Evolutionary conservation across 768 basidiomycete species (phyloP), one percentile per base, ranked within the genome.

Genomic region (Pulveroboletus sp.): DNA sequence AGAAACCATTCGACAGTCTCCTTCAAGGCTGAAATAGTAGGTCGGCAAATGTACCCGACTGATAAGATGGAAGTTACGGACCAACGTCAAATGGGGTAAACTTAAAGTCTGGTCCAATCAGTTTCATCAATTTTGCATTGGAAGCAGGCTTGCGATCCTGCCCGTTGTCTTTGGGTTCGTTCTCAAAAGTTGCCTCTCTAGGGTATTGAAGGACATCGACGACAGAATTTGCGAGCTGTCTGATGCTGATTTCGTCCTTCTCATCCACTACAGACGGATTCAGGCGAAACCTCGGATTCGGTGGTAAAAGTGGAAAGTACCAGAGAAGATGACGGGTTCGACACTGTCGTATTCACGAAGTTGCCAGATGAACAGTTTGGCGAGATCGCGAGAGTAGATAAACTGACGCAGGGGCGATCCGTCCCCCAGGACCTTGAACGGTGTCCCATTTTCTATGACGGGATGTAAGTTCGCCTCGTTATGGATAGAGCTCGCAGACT

Each of bases 81-180:
- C 89, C 89, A 67, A 81, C 55, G 30, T 92, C 80, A 66, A 98
- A 95, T 8, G 93, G 93, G 28, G 93, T 96, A 69, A 97, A 97
- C 68, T 86, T 62, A 73, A 94, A 96, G 5, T 74, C 83, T 0
- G 58, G 39, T 27, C 85, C 85, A 43, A 93, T 82, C 46, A 89
- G 72, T n/a, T 69, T 70, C 43, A 90, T 64, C 6, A 96, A 73
- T 68, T 94, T 95, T 62, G 79, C 82, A 71, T 98, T 98, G 33
- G 91, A 92, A 15, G 94, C 94, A 0, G 94, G 93, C 71, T 97
- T 97, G 58, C 93, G 85, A 79, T 85, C 94, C 68, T 97, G 94
- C 1, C 95, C 93, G 61, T 98, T 95, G 8, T 93, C 82, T 46
- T 82, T 57, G 33, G 51, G 11, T 46, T 68, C 58, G 49, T 69